Conservation (phyloP, 2,329 filamentous ascomycete species). For the Neodidymelliopsis sp. region DNA sequence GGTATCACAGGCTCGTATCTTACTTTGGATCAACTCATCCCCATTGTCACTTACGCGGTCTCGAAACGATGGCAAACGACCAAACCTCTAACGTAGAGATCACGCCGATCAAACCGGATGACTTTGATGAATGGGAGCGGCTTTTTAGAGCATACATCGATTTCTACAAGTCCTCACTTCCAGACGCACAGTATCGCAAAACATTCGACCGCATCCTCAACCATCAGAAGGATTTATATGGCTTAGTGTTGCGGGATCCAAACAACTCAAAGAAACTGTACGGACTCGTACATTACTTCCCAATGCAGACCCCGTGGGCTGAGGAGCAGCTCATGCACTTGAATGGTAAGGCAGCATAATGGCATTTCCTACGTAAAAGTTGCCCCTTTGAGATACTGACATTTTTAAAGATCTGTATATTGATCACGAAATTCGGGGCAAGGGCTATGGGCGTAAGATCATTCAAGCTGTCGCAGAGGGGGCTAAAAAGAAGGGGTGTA, state of each 20-base stretch:
- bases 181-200: conserved; percentile 14
- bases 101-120: conserved; percentile 3
- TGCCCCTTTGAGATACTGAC: background rate
- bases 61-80: background rate
- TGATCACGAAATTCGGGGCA: conserved; percentile 17
- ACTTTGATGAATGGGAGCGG: conserved; percentile 15
- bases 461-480: conserved; percentile 15
- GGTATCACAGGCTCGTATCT: background rate
- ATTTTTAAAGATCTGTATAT: conserved; percentile 7
- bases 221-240: conserved; percentile 5
- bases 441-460: conserved; percentile 14
- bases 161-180: conserved; percentile 21
- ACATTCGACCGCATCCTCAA: conserved; percentile 17
- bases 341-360: conserved; percentile 4
- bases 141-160: conserved; percentile 19
- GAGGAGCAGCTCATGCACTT: conserved; percentile 17
- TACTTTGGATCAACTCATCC: background rate
- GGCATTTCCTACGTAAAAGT: too few species aligned
- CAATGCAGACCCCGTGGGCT: conserved; percentile 16
- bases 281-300: conserved; percentile 19
- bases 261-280: conserved; percentile 3
- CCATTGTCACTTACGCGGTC: background rate
- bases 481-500: conserved; percentile 11
- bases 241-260: conserved; percentile 10
- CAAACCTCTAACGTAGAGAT: background rate